A percentile compares a stretch with the other conserved stretches of the same genome.
These are phyloP conservation scores for Aspergillus sparsus DNA, from an alignment of 495 filamentous ascomycete genomes.

Conservation along the genomic window DNA sequence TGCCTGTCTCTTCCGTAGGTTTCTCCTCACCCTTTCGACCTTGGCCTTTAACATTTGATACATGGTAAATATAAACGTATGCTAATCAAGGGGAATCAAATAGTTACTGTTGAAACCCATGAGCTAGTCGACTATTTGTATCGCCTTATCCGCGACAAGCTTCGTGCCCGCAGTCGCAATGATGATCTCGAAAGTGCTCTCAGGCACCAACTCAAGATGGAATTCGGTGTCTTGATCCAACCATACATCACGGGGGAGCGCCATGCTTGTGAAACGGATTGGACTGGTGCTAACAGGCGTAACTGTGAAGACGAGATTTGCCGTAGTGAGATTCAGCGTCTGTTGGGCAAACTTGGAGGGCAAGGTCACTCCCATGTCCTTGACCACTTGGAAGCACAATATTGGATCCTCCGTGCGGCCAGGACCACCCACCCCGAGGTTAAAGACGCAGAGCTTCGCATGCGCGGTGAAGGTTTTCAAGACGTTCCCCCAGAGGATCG, in stretches of 20 bases:
- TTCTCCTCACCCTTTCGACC: not conserved
- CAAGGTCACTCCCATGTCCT: constrained; percentile 23
- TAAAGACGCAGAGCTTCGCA: constrained; percentile 28
- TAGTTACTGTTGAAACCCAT: constrained; percentile 27
- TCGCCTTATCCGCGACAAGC: constrained; percentile 40
- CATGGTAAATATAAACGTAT: not conserved
- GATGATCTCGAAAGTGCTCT: constrained; percentile 23
- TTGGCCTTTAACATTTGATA: not conserved
- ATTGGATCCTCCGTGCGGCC: constrained; percentile 45
- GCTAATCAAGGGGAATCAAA: not conserved
- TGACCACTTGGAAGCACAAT: constrained; percentile 31
- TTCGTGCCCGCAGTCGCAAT: constrained; percentile 17
- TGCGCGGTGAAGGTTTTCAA: constrained; percentile 37
- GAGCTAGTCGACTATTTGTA: constrained; percentile 35
- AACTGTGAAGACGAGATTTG: constrained; percentile 32
- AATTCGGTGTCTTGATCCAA: constrained; percentile 26
- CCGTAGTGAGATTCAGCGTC: constrained; percentile 22
- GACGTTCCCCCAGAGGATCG: constrained; percentile 26
- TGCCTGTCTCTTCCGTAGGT: constrained; percentile 37
- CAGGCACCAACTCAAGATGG: constrained; percentile 29
- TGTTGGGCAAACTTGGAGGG: constrained; percentile 17
- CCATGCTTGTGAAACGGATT: constrained; percentile 41
- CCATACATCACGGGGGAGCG: constrained; percentile 19
- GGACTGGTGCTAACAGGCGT: constrained; percentile 32
- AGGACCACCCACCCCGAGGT: constrained; percentile 41